phyloP scores from a whole-genome alignment of 805 yeast genomes.

The Priceomyces fermenticarens region DNA sequence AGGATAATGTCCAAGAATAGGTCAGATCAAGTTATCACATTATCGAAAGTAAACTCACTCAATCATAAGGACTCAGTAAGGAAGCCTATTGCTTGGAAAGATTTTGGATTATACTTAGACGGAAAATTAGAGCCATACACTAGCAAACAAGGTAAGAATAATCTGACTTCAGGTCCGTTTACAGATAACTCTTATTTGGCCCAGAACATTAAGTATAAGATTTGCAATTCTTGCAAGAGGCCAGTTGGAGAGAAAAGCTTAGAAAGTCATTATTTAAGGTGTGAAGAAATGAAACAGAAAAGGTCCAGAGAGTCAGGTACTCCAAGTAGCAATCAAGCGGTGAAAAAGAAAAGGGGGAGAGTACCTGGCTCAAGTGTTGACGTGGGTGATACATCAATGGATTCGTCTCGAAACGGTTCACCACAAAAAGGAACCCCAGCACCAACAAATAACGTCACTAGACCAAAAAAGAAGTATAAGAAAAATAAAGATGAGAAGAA shows the following conservation, averaged over 20 bases:
- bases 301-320: constrained; percentile 16
- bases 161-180: constrained; percentile 15
- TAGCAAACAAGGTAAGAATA: constrained; percentile 17
- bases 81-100: constrained; percentile 41
- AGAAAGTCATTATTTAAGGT: constrained; percentile 29
- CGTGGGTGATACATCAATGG: constrained; percentile 36
- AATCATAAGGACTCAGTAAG: constrained; percentile 14
- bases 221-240: constrained; percentile 37
- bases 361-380: constrained; percentile 24
- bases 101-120: constrained; percentile 41
- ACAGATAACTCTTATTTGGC: constrained; percentile 23
- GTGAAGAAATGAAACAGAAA: constrained; percentile 38
- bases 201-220: constrained; percentile 32
- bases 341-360: constrained; percentile 27
- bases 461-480: constrained; percentile 43
- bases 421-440: constrained; percentile 32
- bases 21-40: constrained; percentile 23
- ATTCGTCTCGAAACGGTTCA: constrained; percentile 36
- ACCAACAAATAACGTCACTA: constrained; percentile 13
- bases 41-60: constrained; percentile 24
- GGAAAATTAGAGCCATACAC: constrained; percentile 29
- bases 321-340: constrained; percentile 8
- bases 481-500: constrained; percentile 43
- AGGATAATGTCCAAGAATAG: constrained; percentile 19
- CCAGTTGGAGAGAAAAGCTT: constrained; percentile 39